Base-by-base conservation (phyloP, 2,329 filamentous ascomycete genomes). In the Chrysoporthe deuterocubensis region DNA sequence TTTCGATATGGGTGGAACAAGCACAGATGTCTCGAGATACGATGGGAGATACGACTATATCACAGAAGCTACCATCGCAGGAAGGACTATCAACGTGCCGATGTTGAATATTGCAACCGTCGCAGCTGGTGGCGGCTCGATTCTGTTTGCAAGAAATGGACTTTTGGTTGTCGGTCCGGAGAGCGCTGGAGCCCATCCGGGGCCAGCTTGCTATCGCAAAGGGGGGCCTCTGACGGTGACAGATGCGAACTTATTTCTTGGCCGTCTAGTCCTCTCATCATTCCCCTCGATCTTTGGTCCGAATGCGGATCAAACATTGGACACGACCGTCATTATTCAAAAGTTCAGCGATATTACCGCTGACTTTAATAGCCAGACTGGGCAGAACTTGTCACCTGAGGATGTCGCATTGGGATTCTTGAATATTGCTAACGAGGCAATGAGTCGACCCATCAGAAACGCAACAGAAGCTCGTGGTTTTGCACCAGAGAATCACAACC, bases 71-170 rank as follows among this genome's bases (percentile, higher is more conserved):
- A 91, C 89, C 1, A 89, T 90, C 4, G 89, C 90, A 0, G 89
- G 90, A 37, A 87, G 92, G 0, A 90, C 89, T 0, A 91, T 92
- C 14, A 89, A 91, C 69, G 89, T 87, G 1, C 90, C 90, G 0
- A 90, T 92, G 73, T 82, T 92, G 1, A 90, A 93, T 72, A 92
- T 93, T 77, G 92, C 91, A 75, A 93, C 90, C 0, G 90, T 93
- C 2, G 82, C 82, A 8, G 82, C 82, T 21, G 82, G 82, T 3
- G 83, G 83, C 48, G 83, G 83, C 7, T 82, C 80, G 0, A 81
- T 83, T 5, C 79, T 93, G 0, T 88, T 89, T 70, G 92, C 87
- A 80, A 84, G 85, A 63, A 92, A 92, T 67, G 90, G 91, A 0
- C 81, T 93, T 0, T 90, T 93, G 44, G 87, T 89, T 0, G 90